Evolutionary conservation across 2,329 filamentous ascomycete species (phyloP).

Genomic region (Claviceps humidiphila): DNA sequence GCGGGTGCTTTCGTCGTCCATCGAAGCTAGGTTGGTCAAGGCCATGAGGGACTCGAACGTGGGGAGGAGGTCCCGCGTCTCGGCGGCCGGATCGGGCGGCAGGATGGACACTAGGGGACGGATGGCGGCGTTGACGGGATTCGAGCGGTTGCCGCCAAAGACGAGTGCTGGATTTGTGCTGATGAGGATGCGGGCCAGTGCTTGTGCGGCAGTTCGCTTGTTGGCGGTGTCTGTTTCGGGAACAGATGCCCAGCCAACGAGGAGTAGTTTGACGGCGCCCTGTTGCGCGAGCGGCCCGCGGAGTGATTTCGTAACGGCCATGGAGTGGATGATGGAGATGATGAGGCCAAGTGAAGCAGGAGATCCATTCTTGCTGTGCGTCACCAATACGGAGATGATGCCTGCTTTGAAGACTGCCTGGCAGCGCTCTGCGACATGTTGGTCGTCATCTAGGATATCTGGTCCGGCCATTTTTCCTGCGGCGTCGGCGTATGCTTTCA

Average conservation of each 20-base stretch:
- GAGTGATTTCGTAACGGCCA: slow-evolving; percentile 61
- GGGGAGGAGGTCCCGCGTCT: slow-evolving; percentile 67
- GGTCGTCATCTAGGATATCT: slow-evolving; percentile 62
- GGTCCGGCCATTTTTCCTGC: slow-evolving; percentile 49
- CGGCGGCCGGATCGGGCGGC: slow-evolving; percentile 44
- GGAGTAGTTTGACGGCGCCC: slow-evolving; percentile 76
- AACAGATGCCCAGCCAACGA: slow-evolving; percentile 55
- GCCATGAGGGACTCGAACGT: slow-evolving; percentile 85
- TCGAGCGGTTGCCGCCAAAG: slow-evolving; percentile 65
- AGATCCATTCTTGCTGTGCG: slow-evolving; percentile 60
- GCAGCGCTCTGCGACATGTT: slow-evolving; percentile 64
- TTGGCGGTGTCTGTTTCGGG: slow-evolving; percentile 33
- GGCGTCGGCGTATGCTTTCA: slow-evolving; percentile 89
- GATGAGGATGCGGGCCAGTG: slow-evolving; percentile 73
- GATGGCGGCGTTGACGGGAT: slow-evolving; percentile 66
- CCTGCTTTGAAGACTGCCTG: slow-evolving; percentile 66
- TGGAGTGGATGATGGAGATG: slow-evolving; percentile 61
- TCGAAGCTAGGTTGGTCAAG: slow-evolving; percentile 82
- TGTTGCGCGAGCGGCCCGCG: slow-evolving; percentile 79
- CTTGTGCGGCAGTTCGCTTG: slow-evolving; percentile 57
- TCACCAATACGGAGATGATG: slow-evolving; percentile 62
- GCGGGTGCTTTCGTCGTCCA: slow-evolving; percentile 52
- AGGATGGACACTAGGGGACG: slow-evolving; percentile 69
- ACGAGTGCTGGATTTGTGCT: slow-evolving; percentile 74
- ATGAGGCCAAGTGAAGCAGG: slow-evolving; percentile 58